Conservation (phyloP, 352 stramenopile genomes). For the Phytophthora hibernalis region DNA sequence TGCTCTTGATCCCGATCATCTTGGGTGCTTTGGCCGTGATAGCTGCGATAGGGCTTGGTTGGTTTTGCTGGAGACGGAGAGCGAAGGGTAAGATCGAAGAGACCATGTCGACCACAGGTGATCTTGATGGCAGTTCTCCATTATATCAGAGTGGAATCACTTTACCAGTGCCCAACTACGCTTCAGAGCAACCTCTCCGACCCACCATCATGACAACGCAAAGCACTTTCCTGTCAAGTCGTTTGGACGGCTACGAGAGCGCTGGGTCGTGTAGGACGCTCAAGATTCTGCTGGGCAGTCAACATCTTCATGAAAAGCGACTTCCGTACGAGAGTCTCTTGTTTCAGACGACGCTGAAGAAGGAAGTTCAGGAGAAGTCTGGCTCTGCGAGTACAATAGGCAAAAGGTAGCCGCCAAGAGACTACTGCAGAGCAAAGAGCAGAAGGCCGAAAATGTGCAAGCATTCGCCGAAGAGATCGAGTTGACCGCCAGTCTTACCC, state of each 20-base stretch:
- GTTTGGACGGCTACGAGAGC: conserved; percentile 22
- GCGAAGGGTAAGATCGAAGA: conserved; percentile 4
- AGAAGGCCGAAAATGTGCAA: conserved; percentile 35
- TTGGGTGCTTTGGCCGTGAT: conserved; percentile 5
- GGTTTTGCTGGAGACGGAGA: conserved; percentile 24
- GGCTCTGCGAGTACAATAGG: conserved; percentile 29
- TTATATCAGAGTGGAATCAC: conserved; percentile 32
- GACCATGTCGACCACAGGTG: conserved; percentile 8
- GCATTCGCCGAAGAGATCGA: conserved; percentile 50
- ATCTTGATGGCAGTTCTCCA: conserved; percentile 18
- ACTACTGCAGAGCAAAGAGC: conserved; percentile 43
- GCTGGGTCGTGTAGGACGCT: conserved; percentile 34
- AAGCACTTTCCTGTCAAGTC: conserved; percentile 14
- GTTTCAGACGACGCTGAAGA: conserved; percentile 25
- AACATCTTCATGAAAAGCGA: conserved; percentile 23
- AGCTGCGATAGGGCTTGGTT: not conserved
- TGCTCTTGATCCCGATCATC: conserved; percentile 32
- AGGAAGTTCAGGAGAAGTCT: conserved; percentile 53
- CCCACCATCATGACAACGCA: conserved; percentile 21
- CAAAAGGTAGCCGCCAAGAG: conserved; percentile 52
- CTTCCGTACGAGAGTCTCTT: conserved; percentile 39
- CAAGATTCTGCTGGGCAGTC: conserved; percentile 27
- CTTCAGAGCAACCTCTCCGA: conserved; percentile 9
- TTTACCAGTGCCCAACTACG: conserved; percentile 35
- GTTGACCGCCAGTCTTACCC: conserved; percentile 50